phyloP scores from a whole-genome alignment of 768 basidiomycete species.

The Xerocomellus chrysenteron region DNA sequence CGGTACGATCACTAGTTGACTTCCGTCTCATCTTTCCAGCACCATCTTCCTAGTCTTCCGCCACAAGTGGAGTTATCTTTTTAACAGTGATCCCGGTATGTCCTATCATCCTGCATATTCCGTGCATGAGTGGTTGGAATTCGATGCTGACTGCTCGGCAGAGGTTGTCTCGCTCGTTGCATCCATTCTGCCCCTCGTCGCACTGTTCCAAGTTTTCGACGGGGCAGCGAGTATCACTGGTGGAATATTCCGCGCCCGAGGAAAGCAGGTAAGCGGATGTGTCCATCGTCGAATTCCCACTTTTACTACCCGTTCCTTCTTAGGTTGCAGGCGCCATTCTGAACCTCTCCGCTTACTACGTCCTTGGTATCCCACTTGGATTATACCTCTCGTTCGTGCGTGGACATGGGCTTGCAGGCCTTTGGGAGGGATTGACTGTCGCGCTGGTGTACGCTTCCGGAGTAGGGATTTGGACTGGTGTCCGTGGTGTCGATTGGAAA shows the following conservation, averaged over 20 bases:
- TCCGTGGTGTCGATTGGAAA: slow-evolving; percentile 64
- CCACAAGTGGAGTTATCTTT: slow-evolving; percentile 67
- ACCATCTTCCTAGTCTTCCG: slow-evolving; percentile 59
- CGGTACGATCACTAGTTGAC: neutral
- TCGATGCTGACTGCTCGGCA: slow-evolving; percentile 12
- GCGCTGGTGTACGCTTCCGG: slow-evolving; percentile 63
- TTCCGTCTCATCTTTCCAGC: slow-evolving; percentile 30
- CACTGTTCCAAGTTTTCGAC: slow-evolving; percentile 85
- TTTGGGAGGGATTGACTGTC: slow-evolving; percentile 82
- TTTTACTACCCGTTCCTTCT: neutral
- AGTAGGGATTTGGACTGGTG: slow-evolving; percentile 51
- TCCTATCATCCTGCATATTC: neutral
- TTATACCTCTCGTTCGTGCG: slow-evolving; percentile 70
- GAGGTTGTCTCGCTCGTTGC: slow-evolving; percentile 53
- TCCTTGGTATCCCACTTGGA: slow-evolving; percentile 81
- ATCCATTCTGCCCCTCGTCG: slow-evolving; percentile 69
- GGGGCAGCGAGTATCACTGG: slow-evolving; percentile 63
- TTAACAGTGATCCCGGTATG: slow-evolving; percentile 67
- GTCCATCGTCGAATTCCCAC: neutral
- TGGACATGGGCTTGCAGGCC: slow-evolving; percentile 60
- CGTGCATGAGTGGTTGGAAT: neutral
- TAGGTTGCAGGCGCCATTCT: slow-evolving; percentile 74
- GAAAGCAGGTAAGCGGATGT: slow-evolving; percentile 56
- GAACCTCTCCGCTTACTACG: slow-evolving; percentile 65
- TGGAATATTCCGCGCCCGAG: slow-evolving; percentile 81